Conservation (phyloP, 768 basidiomycete genomes). For the Neoboletus subvelutipes region DNA sequence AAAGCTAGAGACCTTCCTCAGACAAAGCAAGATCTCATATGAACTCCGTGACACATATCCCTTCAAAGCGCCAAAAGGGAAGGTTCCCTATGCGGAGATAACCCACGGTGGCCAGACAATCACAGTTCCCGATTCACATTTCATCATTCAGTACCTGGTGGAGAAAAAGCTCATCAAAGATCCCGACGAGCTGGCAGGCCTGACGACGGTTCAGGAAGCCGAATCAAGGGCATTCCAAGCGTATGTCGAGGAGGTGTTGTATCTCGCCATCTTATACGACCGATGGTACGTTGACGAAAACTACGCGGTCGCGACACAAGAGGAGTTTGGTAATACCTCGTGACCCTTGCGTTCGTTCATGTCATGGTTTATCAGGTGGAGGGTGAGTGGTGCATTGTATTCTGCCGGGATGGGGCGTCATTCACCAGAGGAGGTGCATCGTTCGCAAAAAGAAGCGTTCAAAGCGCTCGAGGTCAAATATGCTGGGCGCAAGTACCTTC, state of each 20-base stretch:
- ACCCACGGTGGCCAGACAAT: constrained; percentile 17
- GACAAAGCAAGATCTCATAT: constrained; percentile 12
- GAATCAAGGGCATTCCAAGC: background rate
- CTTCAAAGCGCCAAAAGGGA: constrained; percentile 30
- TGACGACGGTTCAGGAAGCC: constrained; percentile 7
- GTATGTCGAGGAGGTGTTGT: background rate
- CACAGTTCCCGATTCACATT: background rate
- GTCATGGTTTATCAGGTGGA: background rate
- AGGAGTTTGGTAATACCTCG: background rate
- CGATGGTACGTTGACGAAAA: background rate
- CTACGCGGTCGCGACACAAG: background rate
- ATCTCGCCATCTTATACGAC: background rate
- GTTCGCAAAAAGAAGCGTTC: constrained; percentile 29
- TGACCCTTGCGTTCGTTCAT: background rate
- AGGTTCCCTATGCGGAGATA: constrained; percentile 34
- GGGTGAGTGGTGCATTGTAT: constrained; percentile 12
- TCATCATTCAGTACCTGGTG: constrained; percentile 4
- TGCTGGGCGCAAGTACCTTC: constrained; percentile 23
- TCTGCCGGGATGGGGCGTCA: constrained; percentile 29
- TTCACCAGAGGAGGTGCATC: constrained; percentile 29
- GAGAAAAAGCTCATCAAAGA: constrained; percentile 25
- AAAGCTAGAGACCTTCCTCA: constrained; percentile 15
- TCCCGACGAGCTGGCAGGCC: constrained; percentile 25
- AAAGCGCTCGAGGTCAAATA: constrained; percentile 31
- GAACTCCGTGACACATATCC: constrained; percentile 24